Conservation (phyloP, 2,329 filamentous ascomycete genomes). For the Botrytis hyacinthi region DNA sequence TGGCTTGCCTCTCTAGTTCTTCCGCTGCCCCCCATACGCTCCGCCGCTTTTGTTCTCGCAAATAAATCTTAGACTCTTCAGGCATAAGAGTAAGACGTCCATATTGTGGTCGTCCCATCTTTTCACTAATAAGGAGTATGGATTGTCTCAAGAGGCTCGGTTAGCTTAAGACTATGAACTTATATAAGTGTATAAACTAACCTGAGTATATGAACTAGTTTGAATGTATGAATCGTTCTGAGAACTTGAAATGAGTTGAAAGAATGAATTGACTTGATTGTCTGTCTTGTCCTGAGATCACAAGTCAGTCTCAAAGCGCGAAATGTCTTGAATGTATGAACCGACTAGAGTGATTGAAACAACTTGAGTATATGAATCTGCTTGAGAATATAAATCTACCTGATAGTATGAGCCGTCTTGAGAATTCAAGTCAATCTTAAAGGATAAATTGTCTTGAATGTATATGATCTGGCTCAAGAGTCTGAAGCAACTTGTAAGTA, state of each 20-base stretch:
- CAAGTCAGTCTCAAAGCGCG: background rate
- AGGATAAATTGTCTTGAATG: background rate
- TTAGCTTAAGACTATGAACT: background rate
- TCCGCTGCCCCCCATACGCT: background rate
- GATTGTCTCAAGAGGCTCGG: background rate
- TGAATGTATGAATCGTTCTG: background rate
- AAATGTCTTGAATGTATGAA: background rate
- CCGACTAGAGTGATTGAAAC: background rate
- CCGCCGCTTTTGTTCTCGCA: background rate
- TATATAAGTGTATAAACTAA: background rate
- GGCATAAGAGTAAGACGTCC: background rate
- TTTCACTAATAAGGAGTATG: background rate
- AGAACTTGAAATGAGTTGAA: background rate
- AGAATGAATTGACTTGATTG: background rate
- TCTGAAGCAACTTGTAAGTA: background rate
- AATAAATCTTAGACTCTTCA: background rate
- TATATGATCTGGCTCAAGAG: background rate
- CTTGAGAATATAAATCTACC: background rate
- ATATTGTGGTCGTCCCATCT: background rate
- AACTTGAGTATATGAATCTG: background rate
- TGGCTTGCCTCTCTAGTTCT: background rate
- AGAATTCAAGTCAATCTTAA: background rate
- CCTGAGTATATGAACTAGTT: background rate
- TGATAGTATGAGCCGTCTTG: background rate
- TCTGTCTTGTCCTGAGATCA: background rate